Conservation (phyloP, 768 basidiomycete species). For the Cystoderma amianthinum region DNA sequence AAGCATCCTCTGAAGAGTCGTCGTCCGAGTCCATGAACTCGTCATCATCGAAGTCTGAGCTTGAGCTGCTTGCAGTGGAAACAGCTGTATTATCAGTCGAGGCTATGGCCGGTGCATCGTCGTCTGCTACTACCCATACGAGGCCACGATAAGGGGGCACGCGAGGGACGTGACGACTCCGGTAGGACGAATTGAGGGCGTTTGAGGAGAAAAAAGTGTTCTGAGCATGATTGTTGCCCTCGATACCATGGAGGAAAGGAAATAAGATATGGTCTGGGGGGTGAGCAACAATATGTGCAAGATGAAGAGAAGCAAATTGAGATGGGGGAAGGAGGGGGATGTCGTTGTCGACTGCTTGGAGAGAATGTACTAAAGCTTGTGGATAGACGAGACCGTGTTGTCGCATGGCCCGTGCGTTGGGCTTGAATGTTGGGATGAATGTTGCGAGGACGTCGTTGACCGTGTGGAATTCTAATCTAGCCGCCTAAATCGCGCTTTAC, state of each 20-base stretch:
- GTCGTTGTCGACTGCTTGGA: constrained; percentile 13
- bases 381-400: constrained; percentile 26
- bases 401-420: constrained; percentile 86
- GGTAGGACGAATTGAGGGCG: not conserved
- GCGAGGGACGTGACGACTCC: constrained; percentile 9
- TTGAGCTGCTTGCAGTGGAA: not conserved
- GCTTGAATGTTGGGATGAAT: too few relatives aligned
- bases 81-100: constrained; percentile 5
- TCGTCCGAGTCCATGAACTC: constrained; percentile 17
- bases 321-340: constrained; percentile 26
- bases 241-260: constrained; percentile 85
- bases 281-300: constrained; percentile 58
- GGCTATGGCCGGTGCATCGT: constrained; percentile 31
- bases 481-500: too few relatives aligned
- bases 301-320: constrained; percentile 56
- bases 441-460: too few relatives aligned
- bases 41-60: constrained; percentile 10
- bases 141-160: constrained; percentile 61
- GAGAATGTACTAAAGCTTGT: constrained; percentile 13
- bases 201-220: constrained; percentile 67
- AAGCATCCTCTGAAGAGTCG: constrained; percentile 8
- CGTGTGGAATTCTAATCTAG: too few relatives aligned
- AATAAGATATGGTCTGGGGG: constrained; percentile 79
- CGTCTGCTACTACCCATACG: constrained; percentile 78
- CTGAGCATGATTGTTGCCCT: constrained; percentile 73